phyloP scores from a whole-genome alignment of 352 stramenopile genomes.

The Phytophthora foliorum region DNA sequence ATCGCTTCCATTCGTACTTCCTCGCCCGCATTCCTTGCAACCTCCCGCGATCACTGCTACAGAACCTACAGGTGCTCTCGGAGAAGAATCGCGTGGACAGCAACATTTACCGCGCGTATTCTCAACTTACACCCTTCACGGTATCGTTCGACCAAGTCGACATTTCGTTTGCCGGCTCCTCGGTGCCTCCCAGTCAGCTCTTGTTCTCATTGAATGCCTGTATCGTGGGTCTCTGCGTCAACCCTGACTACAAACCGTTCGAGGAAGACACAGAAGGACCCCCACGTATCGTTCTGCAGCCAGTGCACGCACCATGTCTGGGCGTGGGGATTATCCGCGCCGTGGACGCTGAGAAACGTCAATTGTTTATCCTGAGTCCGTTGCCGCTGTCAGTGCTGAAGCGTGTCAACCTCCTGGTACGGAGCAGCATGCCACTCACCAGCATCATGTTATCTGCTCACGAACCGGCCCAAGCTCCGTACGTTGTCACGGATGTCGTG shows the following conservation, averaged over 20 bases:
- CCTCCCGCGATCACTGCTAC: constrained; percentile 51
- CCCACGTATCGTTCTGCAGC: constrained; percentile 67
- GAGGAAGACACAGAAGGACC: constrained; percentile 31
- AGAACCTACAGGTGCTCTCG: constrained; percentile 76
- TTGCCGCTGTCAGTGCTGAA: constrained; percentile 59
- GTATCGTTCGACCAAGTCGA: constrained; percentile 73
- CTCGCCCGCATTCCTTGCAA: constrained; percentile 47
- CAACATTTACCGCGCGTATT: constrained; percentile 65
- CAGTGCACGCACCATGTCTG: constrained; percentile 67
- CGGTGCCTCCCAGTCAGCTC: constrained; percentile 78
- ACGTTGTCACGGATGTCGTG: constrained; percentile 78
- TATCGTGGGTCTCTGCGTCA: constrained; percentile 82
- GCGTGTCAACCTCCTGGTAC: constrained; percentile 80
- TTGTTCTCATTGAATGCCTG: constrained; percentile 78
- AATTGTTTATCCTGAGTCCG: constrained; percentile 77
- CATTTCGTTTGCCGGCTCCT: constrained; percentile 64
- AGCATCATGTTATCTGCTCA: constrained; percentile 63
- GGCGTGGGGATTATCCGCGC: constrained; percentile 75
- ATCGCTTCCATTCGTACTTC: constrained; percentile 88
- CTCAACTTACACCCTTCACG: constrained; percentile 50
- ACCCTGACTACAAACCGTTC: constrained; percentile 45
- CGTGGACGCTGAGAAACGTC: constrained; percentile 57
- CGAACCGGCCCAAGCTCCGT: constrained; percentile 56
- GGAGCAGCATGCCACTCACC: constrained; percentile 70
- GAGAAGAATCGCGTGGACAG: constrained; percentile 75